A percentile compares a stretch with the other conserved stretches of the same genome.
These are phyloP conservation scores for Pueraria montana DNA, from an alignment of 306 rosid species.

Conservation along the genomic window DNA sequence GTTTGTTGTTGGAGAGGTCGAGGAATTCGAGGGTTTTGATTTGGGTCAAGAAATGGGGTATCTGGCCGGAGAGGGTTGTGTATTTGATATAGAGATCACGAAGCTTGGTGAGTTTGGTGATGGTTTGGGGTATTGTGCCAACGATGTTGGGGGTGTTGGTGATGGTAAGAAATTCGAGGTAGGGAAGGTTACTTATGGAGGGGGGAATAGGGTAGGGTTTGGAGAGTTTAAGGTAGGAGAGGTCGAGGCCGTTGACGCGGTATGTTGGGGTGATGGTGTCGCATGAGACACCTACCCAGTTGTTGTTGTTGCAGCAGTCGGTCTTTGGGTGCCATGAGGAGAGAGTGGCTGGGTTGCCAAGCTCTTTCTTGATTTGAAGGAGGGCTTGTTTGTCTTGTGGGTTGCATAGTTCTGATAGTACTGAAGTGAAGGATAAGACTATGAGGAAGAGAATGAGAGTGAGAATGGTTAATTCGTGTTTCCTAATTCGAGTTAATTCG, in stretches of 20 bases:
- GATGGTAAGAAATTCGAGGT: background rate
- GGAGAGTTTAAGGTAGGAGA: constrained; percentile 12
- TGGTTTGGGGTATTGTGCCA: constrained; percentile 6
- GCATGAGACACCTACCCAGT: constrained; percentile 36
- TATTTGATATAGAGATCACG: background rate
- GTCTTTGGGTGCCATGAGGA: constrained; percentile 41
- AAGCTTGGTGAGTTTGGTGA: constrained; percentile 36
- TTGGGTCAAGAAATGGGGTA: constrained; percentile 32
- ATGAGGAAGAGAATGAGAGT: background rate
- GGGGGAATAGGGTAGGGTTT: constrained; percentile 14
- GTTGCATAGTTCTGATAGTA: constrained; percentile 38
- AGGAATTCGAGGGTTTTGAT: constrained; percentile 34
- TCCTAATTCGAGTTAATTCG: too few relatives aligned
- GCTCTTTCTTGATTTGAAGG: constrained; percentile 35
- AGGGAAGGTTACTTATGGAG: constrained; percentile 16
- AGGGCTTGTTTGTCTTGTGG: constrained; percentile 41
- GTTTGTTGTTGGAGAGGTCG: constrained; percentile 42
- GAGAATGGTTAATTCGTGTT: too few relatives aligned
- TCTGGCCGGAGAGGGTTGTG: constrained; percentile 35
- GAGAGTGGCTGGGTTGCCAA: constrained; percentile 44
- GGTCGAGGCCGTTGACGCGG: constrained; percentile 9
- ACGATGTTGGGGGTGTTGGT: constrained; percentile 22
- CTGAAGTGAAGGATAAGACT: background rate
- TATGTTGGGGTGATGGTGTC: constrained; percentile 33
- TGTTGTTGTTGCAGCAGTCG: constrained; percentile 36